Evolutionary conservation across 2,329 filamentous ascomycete species (phyloP).

Genomic region (Phoma sp.): DNA sequence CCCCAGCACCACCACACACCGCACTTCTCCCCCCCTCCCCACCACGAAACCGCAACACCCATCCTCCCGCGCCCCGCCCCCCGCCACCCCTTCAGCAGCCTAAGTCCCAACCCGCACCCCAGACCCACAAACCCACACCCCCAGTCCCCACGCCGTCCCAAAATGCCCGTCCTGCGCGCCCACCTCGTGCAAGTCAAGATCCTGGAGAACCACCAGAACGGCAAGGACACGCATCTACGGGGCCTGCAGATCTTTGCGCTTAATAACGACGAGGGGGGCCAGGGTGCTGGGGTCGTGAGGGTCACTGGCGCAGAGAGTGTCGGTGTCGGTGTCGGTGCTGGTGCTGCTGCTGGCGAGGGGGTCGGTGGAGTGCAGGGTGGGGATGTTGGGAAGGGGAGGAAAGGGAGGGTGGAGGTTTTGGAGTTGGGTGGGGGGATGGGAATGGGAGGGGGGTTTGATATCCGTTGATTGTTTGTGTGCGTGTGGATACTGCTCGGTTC

Average conservation of each 20-base stretch:
- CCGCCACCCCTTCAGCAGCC: constrained; percentile 28
- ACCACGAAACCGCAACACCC: constrained; percentile 18
- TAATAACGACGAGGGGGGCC: constrained; percentile 40
- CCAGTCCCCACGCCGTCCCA: constrained; percentile 55
- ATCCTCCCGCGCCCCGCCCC: constrained; percentile 19
- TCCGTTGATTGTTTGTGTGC: neutral
- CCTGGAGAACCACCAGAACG: constrained; percentile 97
- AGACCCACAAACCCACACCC: neutral
- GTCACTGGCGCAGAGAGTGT: neutral
- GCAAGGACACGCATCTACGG: constrained; percentile 96
- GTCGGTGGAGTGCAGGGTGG: constrained; percentile 7
- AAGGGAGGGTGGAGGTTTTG: constrained; percentile 19
- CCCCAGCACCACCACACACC: constrained; percentile 9
- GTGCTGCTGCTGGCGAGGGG: constrained; percentile 15
- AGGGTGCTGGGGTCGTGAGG: constrained; percentile 15
- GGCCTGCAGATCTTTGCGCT: constrained; percentile 83
- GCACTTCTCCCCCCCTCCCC: constrained; percentile 2
- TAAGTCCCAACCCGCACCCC: constrained; percentile 19
- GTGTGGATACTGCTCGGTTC: too few relatives aligned
- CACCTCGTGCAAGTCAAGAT: constrained; percentile 91
- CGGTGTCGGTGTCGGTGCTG: too few relatives aligned
- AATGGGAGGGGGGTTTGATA: neutral
- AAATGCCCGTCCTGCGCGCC: constrained; percentile 78
- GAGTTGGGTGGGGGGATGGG: constrained; percentile 16
- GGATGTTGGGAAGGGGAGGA: constrained; percentile 16